phyloP scores from a whole-genome alignment of 257 asterid genomes.

The Fraxinus cuspidata region DNA sequence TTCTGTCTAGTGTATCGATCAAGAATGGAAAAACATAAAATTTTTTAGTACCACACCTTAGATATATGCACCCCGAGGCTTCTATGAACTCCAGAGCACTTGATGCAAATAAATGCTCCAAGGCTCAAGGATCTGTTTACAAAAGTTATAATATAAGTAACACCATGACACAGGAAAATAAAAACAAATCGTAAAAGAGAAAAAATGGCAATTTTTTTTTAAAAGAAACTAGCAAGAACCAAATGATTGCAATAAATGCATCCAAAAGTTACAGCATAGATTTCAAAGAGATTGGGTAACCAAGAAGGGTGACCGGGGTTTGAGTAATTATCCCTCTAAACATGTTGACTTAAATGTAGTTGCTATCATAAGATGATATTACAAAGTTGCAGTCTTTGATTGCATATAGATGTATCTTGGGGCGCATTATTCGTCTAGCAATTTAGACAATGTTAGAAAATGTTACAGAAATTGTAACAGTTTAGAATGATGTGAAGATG shows the following conservation, averaged over 20 bases:
- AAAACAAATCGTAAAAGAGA: neutral
- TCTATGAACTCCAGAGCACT: conserved; percentile 93
- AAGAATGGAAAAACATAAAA: neutral
- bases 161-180: neutral
- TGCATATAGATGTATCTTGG: neutral
- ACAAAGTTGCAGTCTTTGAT: neutral
- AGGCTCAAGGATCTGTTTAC: conserved; percentile 65
- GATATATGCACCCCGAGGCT: conserved; percentile 94
- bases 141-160: conserved; percentile 16
- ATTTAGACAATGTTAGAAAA: neutral
- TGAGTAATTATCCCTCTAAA: neutral
- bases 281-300: neutral
- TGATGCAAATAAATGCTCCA: conserved; percentile 87
- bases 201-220: neutral
- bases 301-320: neutral
- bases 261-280: neutral
- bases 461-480: neutral
- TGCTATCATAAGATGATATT: neutral
- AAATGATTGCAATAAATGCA: neutral
- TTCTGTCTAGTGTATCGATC: neutral
- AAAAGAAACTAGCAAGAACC: neutral
- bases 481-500: neutral
- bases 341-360: neutral
- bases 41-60: conserved; percentile 44
- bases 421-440: neutral